Conservation (phyloP, 495 filamentous ascomycete genomes). For the Xylaria castorea region DNA sequence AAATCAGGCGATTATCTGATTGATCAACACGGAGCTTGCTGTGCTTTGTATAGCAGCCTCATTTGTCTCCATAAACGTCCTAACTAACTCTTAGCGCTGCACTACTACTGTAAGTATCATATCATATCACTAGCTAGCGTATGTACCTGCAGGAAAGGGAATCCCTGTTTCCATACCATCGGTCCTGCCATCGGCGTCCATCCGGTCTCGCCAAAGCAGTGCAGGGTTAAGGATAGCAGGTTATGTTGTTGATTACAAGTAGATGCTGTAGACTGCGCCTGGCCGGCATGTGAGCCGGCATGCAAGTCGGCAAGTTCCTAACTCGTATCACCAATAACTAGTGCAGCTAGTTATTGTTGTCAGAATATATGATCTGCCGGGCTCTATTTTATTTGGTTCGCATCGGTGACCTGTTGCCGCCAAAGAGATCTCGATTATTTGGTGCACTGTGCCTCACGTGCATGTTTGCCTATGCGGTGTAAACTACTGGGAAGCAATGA, state of each 20-base stretch:
- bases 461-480: constrained; percentile 10
- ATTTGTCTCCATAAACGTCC: not conserved
- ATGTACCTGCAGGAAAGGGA: constrained; percentile 12
- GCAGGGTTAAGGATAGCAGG: constrained; percentile 16
- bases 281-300: constrained; percentile 9
- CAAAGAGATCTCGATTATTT: not conserved
- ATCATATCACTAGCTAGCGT: constrained; percentile 7
- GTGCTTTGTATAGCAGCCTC: not conserved
- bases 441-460: constrained; percentile 4
- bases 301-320: constrained; percentile 19
- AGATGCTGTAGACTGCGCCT: constrained; percentile 11
- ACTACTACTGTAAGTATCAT: constrained; percentile 7
- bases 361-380: not conserved
- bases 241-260: constrained; percentile 5
- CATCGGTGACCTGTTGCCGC: constrained; percentile 1
- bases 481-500: not conserved
- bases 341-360: not conserved
- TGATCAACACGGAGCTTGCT: constrained; percentile 11
- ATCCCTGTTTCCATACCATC: constrained; percentile 20
- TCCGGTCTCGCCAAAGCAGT: constrained; percentile 22
- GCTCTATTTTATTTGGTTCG: not conserved
- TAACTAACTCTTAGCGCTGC: not conserved
- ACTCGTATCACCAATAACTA: constrained; percentile 3
- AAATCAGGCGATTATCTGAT: constrained; percentile 3
- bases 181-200: constrained; percentile 15